These are phyloP conservation scores for Neocatenulostroma microsporum DNA, from an alignment of 2,329 filamentous ascomycete species.

Conservation along the genomic window DNA sequence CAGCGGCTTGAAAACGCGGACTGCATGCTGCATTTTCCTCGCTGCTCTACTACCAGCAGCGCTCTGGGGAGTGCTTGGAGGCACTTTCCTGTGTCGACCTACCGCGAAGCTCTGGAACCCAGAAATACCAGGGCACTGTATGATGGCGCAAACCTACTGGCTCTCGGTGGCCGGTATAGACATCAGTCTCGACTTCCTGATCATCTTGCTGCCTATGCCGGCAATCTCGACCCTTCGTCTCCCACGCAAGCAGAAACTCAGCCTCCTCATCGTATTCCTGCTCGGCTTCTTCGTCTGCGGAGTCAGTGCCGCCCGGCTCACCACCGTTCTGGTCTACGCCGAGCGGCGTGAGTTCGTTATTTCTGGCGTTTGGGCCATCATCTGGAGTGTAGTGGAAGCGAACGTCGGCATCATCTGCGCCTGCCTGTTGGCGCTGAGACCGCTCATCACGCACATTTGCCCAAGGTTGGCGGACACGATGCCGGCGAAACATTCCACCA, in stretches of 20 bases:
- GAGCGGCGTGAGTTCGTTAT: constrained; percentile 18
- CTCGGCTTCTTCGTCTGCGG: constrained; percentile 33
- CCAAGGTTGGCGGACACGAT: constrained; percentile 25
- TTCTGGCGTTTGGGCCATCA: constrained; percentile 33
- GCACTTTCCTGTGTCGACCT: constrained; percentile 36
- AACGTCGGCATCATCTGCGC: constrained; percentile 40
- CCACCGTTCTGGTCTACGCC: constrained; percentile 16
- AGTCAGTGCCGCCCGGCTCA: constrained; percentile 20
- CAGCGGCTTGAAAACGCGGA: constrained; percentile 28
- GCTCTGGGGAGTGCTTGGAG: constrained; percentile 30
- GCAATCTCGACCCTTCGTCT: constrained; percentile 35
- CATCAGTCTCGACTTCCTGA: constrained; percentile 38
- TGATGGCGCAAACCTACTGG: constrained; percentile 36
- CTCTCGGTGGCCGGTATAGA: constrained; percentile 38
- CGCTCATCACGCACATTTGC: constrained; percentile 30
- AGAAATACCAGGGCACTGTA: constrained; percentile 27
- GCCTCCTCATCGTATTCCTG: constrained; percentile 37
- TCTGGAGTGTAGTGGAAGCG: constrained; percentile 36
- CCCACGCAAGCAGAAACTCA: constrained; percentile 36
- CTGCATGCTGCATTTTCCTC: constrained; percentile 34
- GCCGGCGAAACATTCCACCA: constrained; percentile 10
- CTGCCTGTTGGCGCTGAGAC: constrained; percentile 38
- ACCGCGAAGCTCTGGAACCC: constrained; percentile 37
- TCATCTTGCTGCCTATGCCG: constrained; percentile 40
- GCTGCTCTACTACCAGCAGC: constrained; percentile 21